These are phyloP conservation scores for Leptomonas pyrrhocoris DNA, from an alignment of 208 protist species.

Conservation along the genomic window DNA sequence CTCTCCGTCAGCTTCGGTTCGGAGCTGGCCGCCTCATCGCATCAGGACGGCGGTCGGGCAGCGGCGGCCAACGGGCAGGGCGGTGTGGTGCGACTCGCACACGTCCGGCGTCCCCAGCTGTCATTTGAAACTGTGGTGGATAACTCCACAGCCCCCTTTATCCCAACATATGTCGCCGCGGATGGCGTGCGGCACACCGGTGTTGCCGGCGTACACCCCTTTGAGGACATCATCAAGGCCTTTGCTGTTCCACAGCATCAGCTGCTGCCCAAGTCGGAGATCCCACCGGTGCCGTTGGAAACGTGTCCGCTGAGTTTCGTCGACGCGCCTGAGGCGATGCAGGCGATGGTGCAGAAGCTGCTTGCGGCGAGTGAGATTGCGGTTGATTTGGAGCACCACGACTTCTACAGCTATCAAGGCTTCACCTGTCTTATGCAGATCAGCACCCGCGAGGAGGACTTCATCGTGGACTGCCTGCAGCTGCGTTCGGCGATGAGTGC, in stretches of 20 bases:
- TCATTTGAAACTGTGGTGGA: slow-evolving; percentile 79
- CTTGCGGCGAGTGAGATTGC: slow-evolving; percentile 84
- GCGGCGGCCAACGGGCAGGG: not conserved
- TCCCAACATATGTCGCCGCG: slow-evolving; percentile 67
- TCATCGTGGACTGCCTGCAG: slow-evolving; percentile 96
- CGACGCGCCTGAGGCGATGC: slow-evolving; percentile 61
- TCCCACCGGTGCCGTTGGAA: slow-evolving; percentile 63
- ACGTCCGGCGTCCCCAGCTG: slow-evolving; percentile 75
- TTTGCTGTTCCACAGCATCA: slow-evolving; percentile 54
- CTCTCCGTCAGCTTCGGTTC: slow-evolving; percentile 83
- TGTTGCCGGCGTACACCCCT: slow-evolving; percentile 73
- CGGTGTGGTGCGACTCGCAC: slow-evolving; percentile 27
- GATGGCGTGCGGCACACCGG: slow-evolving; percentile 53
- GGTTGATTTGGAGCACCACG: slow-evolving; percentile 96
- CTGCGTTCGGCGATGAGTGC: slow-evolving; percentile 90
- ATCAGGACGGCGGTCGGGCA: slow-evolving; percentile 6
- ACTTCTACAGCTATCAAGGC: slow-evolving; percentile 95
- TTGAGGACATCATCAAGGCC: slow-evolving; percentile 60
- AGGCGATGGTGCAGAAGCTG: slow-evolving; percentile 53
- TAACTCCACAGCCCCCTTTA: slow-evolving; percentile 70
- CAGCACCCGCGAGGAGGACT: slow-evolving; percentile 95
- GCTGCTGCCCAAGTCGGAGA: slow-evolving; percentile 58
- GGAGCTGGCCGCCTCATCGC: slow-evolving; percentile 36
- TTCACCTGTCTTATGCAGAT: slow-evolving; percentile 99
- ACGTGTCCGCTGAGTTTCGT: slow-evolving; percentile 73